Base-by-base conservation (phyloP, 2,329 filamentous ascomycete species). In the Allantophomopsis lycopodina region DNA sequence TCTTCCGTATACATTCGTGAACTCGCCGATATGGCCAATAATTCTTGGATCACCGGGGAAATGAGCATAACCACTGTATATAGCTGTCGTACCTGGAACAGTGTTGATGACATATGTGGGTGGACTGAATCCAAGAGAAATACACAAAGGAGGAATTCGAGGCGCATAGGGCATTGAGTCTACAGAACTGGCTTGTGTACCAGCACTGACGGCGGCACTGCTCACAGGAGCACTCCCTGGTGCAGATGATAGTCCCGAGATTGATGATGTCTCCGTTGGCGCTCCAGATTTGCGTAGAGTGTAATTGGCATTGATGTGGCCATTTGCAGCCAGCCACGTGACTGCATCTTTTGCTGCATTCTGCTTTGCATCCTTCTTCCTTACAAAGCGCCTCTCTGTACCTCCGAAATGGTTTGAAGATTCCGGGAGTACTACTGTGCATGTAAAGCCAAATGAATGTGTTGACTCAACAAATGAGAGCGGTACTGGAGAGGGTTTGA, bases 1-100 rank as follows among this genome's bases (percentile, higher is more conserved):
- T 55, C 60, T 62, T 4, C 65, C 64, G 41, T 54, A 62, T 1
- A 68, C 50, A 35, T 61, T 54, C 0, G 53, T 40, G 4, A 63
- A 59, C 39, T 60, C 41, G 12, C 43, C 43, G 14, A 44, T n/a
- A 13, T 10, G 18, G 5, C 43, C 40, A 6, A 38, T 34, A 21
- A 44, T 35, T 16, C 38, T 32, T n/a, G 35, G 20, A 13, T 40
- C 38, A 7, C 31, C 30, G 7, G 33, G 35, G 23, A 44, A 44
- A 32, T 40, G 28, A 2, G 43, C 43, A 23, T 43, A 40, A 2
- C 40, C 43, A 30, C 34, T 44, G 18, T 35, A 44, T 13, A 44
- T 12, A 15, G 35, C 31, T 13, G 31, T 16, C 7, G 33, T 34
- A 4, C 30, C 35, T 3, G 17, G 15, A 11, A 36, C 14, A 32